Base-by-base conservation (phyloP, 495 filamentous ascomycete species). In the Neurospora sp. region DNA sequence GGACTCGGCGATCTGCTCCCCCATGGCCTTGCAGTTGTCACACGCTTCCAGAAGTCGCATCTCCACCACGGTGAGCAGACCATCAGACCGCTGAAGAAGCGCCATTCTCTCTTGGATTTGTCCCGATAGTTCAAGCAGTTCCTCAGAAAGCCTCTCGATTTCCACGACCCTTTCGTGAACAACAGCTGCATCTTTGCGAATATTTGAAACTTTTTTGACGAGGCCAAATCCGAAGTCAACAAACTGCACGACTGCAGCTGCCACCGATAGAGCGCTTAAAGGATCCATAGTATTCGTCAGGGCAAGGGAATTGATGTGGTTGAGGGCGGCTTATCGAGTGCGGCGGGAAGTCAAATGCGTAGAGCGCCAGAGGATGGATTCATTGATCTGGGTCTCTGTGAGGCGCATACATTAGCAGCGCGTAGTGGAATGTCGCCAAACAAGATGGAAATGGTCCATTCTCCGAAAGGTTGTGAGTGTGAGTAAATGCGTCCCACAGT, bases 211-310 rank as follows among this genome's bases (percentile, higher is more conserved):
- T 20, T 22, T 48, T 22, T 48, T 48, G n/a, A 48, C 44, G 3
- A 48, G 44, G 44, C 44, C 44, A 11, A 22, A 20, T 22, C 44
- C 44, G 44, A 48, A 44, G 41, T 44, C 41, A 7, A 48, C 44
- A 5, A 48, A 48, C 44, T 48, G 44, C 44, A 48, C 44, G 44
- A 70, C 69, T 10, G 69, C 37, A 18, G 31, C 20, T 7, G 74
- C 74, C 1, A 75, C 31, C 53, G 53, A 59, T 16, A 75, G 20
- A 70, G 74, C 74, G 14, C 42, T 70, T 8, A 75, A 9, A 27
- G 71, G 71, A 40, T 75, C 74, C 74, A 75, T 75, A 11, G 20
- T 22, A 2, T 48, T 22, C n/a, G 44, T 48, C n/a, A 22, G 44
- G 3, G n/a, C 44, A 48, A 48, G 44, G n/a, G 2, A n/a, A 48